Evolutionary conservation across 2,329 filamentous ascomycete species (phyloP).

Genomic region (Cryoendolithus antarcticus): DNA sequence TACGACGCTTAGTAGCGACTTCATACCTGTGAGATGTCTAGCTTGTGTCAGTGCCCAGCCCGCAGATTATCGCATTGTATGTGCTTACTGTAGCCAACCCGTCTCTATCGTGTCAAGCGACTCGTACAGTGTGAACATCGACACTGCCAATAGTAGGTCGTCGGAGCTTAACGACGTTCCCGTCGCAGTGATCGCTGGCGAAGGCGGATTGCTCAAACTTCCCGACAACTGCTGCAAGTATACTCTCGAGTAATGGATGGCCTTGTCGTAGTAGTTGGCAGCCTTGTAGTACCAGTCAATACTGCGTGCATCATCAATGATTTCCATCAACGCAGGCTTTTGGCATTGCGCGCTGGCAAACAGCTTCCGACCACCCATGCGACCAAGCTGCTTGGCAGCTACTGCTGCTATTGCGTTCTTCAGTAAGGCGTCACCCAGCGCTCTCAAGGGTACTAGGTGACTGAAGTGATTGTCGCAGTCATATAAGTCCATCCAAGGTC

Average conservation of each 20-base stretch:
- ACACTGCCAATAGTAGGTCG: conserved; percentile 52
- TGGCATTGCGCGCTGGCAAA: conserved; percentile 36
- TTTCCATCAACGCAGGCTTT: conserved; percentile 39
- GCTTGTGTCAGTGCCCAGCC: conserved; percentile 15
- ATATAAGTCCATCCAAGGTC: conserved; percentile 47
- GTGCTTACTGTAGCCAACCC: conserved; percentile 37
- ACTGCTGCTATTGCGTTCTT: conserved; percentile 48
- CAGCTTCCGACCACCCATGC: conserved; percentile 41
- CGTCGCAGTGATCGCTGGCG: conserved; percentile 13
- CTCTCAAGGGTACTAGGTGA: conserved; percentile 46
- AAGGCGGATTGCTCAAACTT: conserved; percentile 12
- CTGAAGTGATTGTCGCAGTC: conserved; percentile 48
- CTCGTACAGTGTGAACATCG: conserved; percentile 55
- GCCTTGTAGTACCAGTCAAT: conserved; percentile 50
- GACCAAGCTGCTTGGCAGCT: conserved; percentile 48
- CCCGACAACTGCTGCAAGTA: conserved; percentile 30
- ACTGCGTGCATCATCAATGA: conserved; percentile 34
- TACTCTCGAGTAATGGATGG: conserved; percentile 32
- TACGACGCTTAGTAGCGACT: conserved; percentile 43
- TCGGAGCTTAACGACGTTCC: conserved; percentile 34
- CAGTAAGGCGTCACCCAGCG: conserved; percentile 36
- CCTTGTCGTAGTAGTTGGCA: conserved; percentile 46
- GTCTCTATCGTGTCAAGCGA: conserved; percentile 50
- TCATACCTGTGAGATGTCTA: conserved; percentile 51
- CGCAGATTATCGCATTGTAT: too few species aligned